Conservation (phyloP, 768 basidiomycete genomes). For the Leccinum pellstonianum region DNA sequence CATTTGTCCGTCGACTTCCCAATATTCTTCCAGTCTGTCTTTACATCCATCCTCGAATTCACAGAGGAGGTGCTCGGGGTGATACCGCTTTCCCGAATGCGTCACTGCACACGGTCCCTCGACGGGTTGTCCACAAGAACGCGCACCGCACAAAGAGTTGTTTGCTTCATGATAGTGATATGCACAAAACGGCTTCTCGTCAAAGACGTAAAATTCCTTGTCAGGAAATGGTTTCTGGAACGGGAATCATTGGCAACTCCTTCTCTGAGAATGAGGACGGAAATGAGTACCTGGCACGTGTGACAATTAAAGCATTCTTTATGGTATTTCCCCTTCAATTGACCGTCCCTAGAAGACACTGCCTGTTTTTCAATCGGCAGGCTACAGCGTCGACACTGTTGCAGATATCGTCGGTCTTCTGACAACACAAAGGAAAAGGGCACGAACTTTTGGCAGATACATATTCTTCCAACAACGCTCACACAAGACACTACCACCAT, state of each 20-base stretch:
- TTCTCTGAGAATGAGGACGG: neutral
- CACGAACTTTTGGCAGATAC: slow-evolving; percentile 84
- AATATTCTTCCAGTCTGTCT: slow-evolving; percentile 75
- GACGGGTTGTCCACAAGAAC: slow-evolving; percentile 81
- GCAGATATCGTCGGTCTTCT: slow-evolving; percentile 1
- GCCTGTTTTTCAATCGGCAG: slow-evolving; percentile 88
- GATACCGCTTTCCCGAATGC: slow-evolving; percentile 76
- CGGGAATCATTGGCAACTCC: slow-evolving; percentile 3
- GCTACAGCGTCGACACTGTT: slow-evolving; percentile 83
- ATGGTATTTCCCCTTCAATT: slow-evolving; percentile 95
- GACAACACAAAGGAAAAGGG: neutral
- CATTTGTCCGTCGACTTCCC: slow-evolving; percentile 84
- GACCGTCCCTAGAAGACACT: slow-evolving; percentile 88
- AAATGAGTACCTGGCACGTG: slow-evolving; percentile 63
- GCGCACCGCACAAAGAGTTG: slow-evolving; percentile 79
- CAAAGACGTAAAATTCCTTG: slow-evolving; percentile 88
- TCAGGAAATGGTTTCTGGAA: slow-evolving; percentile 84
- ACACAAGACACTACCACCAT: slow-evolving; percentile 75
- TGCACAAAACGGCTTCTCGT: slow-evolving; percentile 86
- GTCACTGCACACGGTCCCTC: slow-evolving; percentile 93
- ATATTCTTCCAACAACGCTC: slow-evolving; percentile 94
- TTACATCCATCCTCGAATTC: slow-evolving; percentile 59
- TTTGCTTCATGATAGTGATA: slow-evolving; percentile 94
- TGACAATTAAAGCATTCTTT: slow-evolving; percentile 88
- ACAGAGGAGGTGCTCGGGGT: slow-evolving; percentile 86